Evolutionary conservation across 1,139 yeast species (phyloP).

Genomic region (Geotrichum aggregatum): DNA sequence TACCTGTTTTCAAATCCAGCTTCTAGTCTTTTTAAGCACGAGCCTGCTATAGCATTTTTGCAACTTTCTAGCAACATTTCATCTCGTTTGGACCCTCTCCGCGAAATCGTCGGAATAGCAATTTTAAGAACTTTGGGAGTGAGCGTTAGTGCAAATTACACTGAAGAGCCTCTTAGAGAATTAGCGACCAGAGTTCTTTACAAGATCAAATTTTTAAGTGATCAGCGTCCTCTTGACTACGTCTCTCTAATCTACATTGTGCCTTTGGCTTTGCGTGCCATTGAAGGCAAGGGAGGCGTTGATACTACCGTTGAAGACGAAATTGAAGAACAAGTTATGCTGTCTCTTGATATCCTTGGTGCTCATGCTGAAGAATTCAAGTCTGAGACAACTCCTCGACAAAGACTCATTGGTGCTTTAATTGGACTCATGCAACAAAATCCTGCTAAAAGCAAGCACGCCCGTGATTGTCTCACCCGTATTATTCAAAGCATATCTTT

Average conservation of each 20-base stretch:
- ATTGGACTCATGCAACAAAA: conserved; percentile 58
- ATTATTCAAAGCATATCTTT: conserved; percentile 71
- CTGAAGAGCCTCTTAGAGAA: conserved; percentile 52
- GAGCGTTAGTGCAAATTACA: conserved; percentile 36
- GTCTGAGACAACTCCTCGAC: conserved; percentile 65
- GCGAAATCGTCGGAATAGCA: conserved; percentile 61
- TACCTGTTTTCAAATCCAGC: conserved; percentile 44
- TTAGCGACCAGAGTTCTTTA: conserved; percentile 64
- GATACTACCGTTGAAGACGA: conserved; percentile 63
- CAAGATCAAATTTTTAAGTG: conserved; percentile 69
- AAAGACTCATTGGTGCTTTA: conserved; percentile 56
- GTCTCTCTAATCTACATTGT: conserved; percentile 66
- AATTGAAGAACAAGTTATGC: conserved; percentile 77
- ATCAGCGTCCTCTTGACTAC: conserved; percentile 66
- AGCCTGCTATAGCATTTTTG: conserved; percentile 35
- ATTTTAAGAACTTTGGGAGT: conserved; percentile 48
- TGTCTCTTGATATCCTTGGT: conserved; percentile 73
- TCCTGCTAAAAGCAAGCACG: conserved; percentile 72
- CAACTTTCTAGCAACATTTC: conserved; percentile 37
- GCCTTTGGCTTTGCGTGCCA: conserved; percentile 62
- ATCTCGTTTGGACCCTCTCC: conserved; percentile 50
- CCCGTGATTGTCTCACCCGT: conserved; percentile 77
- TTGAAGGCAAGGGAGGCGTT: conserved; percentile 53
- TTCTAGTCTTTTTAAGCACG: conserved; percentile 33
- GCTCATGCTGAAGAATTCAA: conserved; percentile 72